Conservation (phyloP, 805 yeast genomes). For the Zygosaccharomyces gambellarensis region DNA sequence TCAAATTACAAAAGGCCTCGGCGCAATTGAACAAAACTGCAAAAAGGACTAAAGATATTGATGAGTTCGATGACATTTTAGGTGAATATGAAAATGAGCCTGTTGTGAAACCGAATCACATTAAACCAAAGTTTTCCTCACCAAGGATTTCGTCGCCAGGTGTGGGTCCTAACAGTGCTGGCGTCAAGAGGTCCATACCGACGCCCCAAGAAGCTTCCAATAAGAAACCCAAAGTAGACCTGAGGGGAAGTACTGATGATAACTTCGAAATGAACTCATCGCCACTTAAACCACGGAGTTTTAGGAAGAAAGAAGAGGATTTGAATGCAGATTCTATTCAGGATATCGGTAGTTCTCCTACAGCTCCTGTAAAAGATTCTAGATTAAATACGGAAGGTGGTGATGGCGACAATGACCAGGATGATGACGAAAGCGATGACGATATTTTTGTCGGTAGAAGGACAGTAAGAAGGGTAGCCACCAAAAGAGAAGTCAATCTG, state of each 20-base stretch:
- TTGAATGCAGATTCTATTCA: slow-evolving; percentile 14
- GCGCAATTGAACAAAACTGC: slow-evolving; percentile 27
- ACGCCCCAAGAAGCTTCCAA: not conserved
- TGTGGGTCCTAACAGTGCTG: not conserved
- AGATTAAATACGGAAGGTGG: not conserved
- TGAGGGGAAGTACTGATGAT: slow-evolving; percentile 9
- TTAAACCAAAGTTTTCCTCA: not conserved
- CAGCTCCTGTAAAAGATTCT: slow-evolving; percentile 8
- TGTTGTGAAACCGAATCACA: slow-evolving; percentile 3
- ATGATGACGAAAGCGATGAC: slow-evolving; percentile 32
- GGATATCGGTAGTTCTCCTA: slow-evolving; percentile 25
- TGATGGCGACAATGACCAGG: slow-evolving; percentile 33
- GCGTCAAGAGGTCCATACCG: not conserved
- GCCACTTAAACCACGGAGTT: slow-evolving; percentile 21
- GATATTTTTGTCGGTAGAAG: slow-evolving; percentile 30
- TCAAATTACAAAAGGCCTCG: slow-evolving; percentile 45
- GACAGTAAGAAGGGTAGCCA: slow-evolving; percentile 28
- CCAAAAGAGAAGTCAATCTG: slow-evolving; percentile 26
- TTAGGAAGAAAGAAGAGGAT: slow-evolving; percentile 2
- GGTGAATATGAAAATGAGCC: slow-evolving; percentile 43
- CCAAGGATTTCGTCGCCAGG: not conserved
- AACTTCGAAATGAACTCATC: slow-evolving; percentile 22
- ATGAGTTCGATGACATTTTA: slow-evolving; percentile 65
- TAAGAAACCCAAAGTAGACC: slow-evolving; percentile 17
- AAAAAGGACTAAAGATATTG: slow-evolving; percentile 43